Base-by-base conservation (phyloP, 2,329 filamentous ascomycete species). In the Clarireedia monteithiana region DNA sequence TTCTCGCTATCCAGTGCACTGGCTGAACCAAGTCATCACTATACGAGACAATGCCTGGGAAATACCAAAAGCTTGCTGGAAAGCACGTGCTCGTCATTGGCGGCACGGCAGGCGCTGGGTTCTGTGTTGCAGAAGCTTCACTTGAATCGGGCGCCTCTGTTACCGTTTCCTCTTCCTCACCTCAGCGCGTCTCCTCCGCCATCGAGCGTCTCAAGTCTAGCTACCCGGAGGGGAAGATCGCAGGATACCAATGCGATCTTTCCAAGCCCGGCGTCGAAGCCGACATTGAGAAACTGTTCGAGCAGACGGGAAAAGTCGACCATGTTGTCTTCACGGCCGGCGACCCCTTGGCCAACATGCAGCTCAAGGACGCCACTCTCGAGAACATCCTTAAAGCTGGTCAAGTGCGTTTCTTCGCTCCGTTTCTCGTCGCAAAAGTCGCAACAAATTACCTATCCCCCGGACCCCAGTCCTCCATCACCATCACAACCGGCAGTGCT, bases 241-340 rank as follows among this genome's bases (percentile, higher is more conserved):
- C 53, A 2, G 55, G 60, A 65, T 1, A 62, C 26, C 38, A 55
- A 14, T 66, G 64, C 27, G 64, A 67, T 47, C 60, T 68, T 5
- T 61, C 60, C 0, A 58, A 53, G 2, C 53, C 56, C 0, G 50
- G 17, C 1, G 10, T 61, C 0, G 65, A 66, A 48, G 20, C 49
- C 65, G 68, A 23, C 72, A 85, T 48, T 66, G 72, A 48, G 63
- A 67, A 2, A 58, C 72, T 50, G 75, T 79, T 64, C 73, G 74
- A 39, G 69, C 47, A 56, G 17, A 42, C 46, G 1, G 58, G 58
- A 1, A 58, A 62, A 7, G 56, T 67, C 4, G 59, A 66, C 6
- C 62, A 67, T 17, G 60, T 69, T 26, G 62, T 67, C 27, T 63
- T 63, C 48, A 68, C 66, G 14, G 66, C 65, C 1, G 63, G 63